Conservation (phyloP, 768 basidiomycete species). For the Hortiboletus flavorubellus region DNA sequence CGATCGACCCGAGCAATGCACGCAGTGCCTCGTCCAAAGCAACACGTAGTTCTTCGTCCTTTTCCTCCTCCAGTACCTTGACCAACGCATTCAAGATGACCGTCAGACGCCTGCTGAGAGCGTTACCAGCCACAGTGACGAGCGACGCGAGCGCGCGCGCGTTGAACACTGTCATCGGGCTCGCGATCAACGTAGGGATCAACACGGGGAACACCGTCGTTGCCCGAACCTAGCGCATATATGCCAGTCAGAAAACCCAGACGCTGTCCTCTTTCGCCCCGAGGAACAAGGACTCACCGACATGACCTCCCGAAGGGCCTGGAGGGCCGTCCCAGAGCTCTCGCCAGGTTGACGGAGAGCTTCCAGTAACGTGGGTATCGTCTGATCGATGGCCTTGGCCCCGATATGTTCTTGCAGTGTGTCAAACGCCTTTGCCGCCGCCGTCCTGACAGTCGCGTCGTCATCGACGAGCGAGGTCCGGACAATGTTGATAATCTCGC, state of each 20-base stretch:
- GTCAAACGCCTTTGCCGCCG: constrained; percentile 89
- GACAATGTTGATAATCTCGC: constrained; percentile 82
- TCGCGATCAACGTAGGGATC: constrained; percentile 87
- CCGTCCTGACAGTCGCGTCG: constrained; percentile 78
- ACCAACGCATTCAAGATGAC: constrained; percentile 78
- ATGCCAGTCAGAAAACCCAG: neutral
- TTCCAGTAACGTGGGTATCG: constrained; percentile 91
- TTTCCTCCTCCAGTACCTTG: constrained; percentile 66
- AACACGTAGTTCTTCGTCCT: constrained; percentile 61
- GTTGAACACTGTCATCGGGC: constrained; percentile 94
- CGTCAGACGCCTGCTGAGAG: constrained; percentile 79
- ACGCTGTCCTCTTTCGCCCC: neutral
- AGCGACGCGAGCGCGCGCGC: constrained; percentile 86
- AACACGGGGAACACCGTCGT: constrained; percentile 95
- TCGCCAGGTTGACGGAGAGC: constrained; percentile 92
- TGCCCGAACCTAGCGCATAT: constrained; percentile 69
- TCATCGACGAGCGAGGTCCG: constrained; percentile 85
- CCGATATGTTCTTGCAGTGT: constrained; percentile 91
- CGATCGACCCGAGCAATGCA: constrained; percentile 74
- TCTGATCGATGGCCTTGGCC: constrained; percentile 89
- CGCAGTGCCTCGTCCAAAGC: constrained; percentile 75
- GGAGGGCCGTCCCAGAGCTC: constrained; percentile 91
- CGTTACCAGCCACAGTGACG: constrained; percentile 90
- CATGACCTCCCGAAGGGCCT: constrained; percentile 94
- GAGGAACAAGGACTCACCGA: constrained; percentile 47